Conservation (phyloP, 1,139 yeast genomes). For the Lodderomyces oxycetoniae region DNA sequence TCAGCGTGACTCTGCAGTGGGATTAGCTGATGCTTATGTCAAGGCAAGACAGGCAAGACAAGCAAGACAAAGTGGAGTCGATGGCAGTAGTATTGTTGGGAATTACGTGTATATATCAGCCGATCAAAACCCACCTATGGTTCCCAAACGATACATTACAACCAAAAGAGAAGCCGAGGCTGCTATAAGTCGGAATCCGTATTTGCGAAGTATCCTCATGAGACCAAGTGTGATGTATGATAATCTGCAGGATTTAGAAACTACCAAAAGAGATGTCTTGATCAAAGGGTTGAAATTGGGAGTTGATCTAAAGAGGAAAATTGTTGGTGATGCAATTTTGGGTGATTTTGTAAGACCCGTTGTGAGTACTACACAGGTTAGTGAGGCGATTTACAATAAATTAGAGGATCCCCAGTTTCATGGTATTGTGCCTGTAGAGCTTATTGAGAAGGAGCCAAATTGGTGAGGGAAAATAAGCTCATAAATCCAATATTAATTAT, state of each 20-base stretch:
- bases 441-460: slow-evolving; percentile 15
- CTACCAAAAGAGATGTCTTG: slow-evolving; percentile 28
- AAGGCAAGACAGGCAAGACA: slow-evolving; percentile 25
- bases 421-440: slow-evolving; percentile 39
- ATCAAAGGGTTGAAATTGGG: slow-evolving; percentile 29
- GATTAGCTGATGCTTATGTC: slow-evolving; percentile 54
- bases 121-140: slow-evolving; percentile 60
- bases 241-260: slow-evolving; percentile 27
- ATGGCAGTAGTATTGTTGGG: background rate
- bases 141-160: slow-evolving; percentile 65
- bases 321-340: slow-evolving; percentile 30
- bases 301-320: slow-evolving; percentile 38
- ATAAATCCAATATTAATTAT: too few species aligned
- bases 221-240: slow-evolving; percentile 87
- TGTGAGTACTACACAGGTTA: slow-evolving; percentile 66
- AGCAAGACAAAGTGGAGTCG: background rate
- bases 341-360: slow-evolving; percentile 57
- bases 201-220: slow-evolving; percentile 56
- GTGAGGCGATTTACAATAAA: slow-evolving; percentile 52
- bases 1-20: slow-evolving; percentile 67
- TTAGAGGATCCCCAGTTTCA: slow-evolving; percentile 44
- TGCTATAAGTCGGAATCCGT: slow-evolving; percentile 40
- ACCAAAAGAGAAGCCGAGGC: slow-evolving; percentile 77
- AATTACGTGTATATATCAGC: slow-evolving; percentile 79
- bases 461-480: slow-evolving; percentile 37